Evolutionary conservation across 2,329 filamentous ascomycete genomes (phyloP), one percentile per base, ranked within the genome.

Genomic region (Claviceps maximensis): DNA sequence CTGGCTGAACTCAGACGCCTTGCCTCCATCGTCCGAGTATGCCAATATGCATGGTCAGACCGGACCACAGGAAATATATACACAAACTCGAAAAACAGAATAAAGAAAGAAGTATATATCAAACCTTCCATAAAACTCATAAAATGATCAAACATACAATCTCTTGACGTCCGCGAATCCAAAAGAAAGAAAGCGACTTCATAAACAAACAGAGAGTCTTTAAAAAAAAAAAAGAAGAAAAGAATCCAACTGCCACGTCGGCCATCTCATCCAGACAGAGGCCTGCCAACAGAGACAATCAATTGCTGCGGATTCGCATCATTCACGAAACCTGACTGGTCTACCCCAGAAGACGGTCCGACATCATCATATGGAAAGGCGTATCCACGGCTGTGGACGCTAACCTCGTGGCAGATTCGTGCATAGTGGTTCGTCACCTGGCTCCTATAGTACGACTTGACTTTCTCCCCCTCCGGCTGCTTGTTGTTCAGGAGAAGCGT

Each of bases 331-430:
- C 83, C 83, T 21, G 79, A 79, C 67, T 83, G 80, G 62, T 86
- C 80, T 4, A 65, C 61, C 2, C 74, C 77, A 44, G 69, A 68
- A n/a, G 66, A 67, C 4, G 79, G 71, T 23, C 72, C 73, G 10
- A 87, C 84, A 65, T 87, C 83, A 61, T 87, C 84, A 62, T 86
- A 87, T 0, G 83, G 81, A 59, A 86, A 86, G 1, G 82, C 81
- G 67, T 87, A 87, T 9, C 84, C 83, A 49, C 74, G 72, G 9
- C 77, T 71, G 62, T 82, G 79, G 38, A 79, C 61, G 59, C 78
- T 81, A 40, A 73, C 71, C 55, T 71, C 75, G 65, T 87, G 83
- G 55, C 82, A 77, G 57, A 86, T 76, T 53, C 82, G 73, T 48
- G 80, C 70, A 63, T 84, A 87, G 64, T 87, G 82, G 65, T 87